phyloP scores from a whole-genome alignment of 2,329 filamentous ascomycete genomes.

The Uncinocarpus reesii region DNA sequence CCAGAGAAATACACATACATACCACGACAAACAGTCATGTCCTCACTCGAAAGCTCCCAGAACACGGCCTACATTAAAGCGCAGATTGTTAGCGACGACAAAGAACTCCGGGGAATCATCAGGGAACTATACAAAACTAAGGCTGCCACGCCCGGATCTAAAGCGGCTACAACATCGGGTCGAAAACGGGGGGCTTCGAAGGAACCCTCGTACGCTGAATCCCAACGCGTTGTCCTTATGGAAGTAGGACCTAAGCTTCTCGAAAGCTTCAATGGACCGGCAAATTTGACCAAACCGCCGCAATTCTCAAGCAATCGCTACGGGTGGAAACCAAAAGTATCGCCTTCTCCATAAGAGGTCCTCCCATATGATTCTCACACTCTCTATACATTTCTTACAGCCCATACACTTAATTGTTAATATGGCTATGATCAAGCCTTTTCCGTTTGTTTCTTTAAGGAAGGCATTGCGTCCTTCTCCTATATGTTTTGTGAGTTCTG shows the following conservation, averaged over 20 bases:
- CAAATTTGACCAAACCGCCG: constrained; percentile 9
- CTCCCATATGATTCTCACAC: not conserved
- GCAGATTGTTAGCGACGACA: constrained; percentile 66
- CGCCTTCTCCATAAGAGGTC: constrained; percentile 10
- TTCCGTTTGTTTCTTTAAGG: not conserved
- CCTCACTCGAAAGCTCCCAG: constrained; percentile 48
- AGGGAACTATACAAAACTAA: constrained; percentile 45
- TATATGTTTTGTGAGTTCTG: not conserved
- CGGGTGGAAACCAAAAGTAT: constrained; percentile 16
- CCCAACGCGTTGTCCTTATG: constrained; percentile 38
- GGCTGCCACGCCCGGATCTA: constrained; percentile 15
- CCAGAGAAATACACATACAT: constrained; percentile 57
- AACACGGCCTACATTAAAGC: constrained; percentile 63
- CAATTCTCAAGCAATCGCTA: constrained; percentile 12
- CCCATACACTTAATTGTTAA: too few relatives aligned
- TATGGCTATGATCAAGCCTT: too few relatives aligned
- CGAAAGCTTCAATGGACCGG: constrained; percentile 16
- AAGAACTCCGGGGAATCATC: constrained; percentile 63
- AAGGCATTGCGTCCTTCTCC: not conserved
- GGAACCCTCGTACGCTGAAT: constrained; percentile 29
- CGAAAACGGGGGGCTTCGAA: constrained; percentile 17
- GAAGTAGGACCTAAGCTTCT: constrained; percentile 33
- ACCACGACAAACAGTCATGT: constrained; percentile 69
- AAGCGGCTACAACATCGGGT: constrained; percentile 1
- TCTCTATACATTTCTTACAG: not conserved